phyloP scores from a whole-genome alignment of 345 rosid genomes.

The Syzygium jambos region DNA sequence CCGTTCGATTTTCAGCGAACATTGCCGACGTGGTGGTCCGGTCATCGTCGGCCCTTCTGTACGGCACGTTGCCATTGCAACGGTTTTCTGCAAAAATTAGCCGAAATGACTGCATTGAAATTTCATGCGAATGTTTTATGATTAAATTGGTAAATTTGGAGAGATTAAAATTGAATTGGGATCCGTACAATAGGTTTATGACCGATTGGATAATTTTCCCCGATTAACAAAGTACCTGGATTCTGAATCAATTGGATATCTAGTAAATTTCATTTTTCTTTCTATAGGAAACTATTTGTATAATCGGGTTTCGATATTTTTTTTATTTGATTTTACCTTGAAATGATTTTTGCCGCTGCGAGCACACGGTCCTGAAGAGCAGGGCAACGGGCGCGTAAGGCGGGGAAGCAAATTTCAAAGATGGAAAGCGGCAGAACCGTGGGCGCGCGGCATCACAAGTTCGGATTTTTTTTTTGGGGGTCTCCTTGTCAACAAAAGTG shows the following conservation, averaged over 20 bases:
- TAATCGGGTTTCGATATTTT: background rate
- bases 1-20: fast-evolving
- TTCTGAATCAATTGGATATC: background rate
- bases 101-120: fast-evolving
- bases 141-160: background rate
- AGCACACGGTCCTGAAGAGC: background rate
- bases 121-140: fast-evolving
- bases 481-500: background rate
- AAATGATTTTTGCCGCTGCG: background rate
- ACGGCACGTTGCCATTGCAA: fast-evolving
- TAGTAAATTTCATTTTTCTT: background rate
- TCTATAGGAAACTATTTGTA: fast-evolving
- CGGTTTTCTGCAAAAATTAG: fast-evolving
- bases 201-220: background rate
- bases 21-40: fast-evolving
- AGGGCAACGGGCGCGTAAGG: background rate
- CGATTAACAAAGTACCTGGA: background rate
- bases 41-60: background rate
- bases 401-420: background rate
- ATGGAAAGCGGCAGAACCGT: background rate
- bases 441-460: background rate
- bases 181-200: background rate
- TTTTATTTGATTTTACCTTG: background rate
- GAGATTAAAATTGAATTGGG: background rate
- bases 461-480: background rate